Base-by-base conservation (phyloP, 2,329 filamentous ascomycete species). In the Colletotrichum liaoningense region DNA sequence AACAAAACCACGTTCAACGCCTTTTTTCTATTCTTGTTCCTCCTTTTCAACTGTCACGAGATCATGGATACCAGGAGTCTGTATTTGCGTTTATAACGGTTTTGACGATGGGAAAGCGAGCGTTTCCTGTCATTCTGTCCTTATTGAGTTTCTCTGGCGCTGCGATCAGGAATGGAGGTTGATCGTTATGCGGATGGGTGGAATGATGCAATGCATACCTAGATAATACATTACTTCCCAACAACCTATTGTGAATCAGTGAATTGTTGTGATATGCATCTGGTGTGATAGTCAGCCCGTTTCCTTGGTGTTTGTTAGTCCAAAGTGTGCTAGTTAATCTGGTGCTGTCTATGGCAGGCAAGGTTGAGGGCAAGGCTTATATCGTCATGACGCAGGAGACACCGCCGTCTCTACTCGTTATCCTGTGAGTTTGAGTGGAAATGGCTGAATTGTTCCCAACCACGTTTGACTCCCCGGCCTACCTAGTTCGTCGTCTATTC, bases 51-150 rank as follows among this genome's bases (percentile, higher is more conserved):
- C 7, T 49, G 11, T 42, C 14, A 62, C 14, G 67, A 71, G 26
- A 56, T 33, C 59, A 73, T 62, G 59, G 59, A 73, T 57, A 54
- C 26, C 59, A 59, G 72, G 68, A 42, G 67, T 74, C 63, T 46
- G 30, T 1, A 59, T 46, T 46, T 28, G 7, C 19, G 38, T 24
- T 24, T 22, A 30, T 12, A 5, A 49, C 19, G 42, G 19, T 8
- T 33, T 42, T 33, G 46, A 35, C 11, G 28, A 30, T 33, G 38
- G 71, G 49, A 66, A 22, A 57, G 67, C 60, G 67, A 73, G 67
- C 67, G 49, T 66, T 73, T 57, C 28, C 62, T 71, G 22, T 22
- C 54, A n/a, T 63, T n/a, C 70, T 73, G 70, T 73, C 70, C 67
- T 62, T 71, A 66, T 60, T 70, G 71, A 16, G 46, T 58, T 58